Evolutionary conservation across 2,329 filamentous ascomycete genomes (phyloP).

Genomic region (Lasiodiplodia citricola): DNA sequence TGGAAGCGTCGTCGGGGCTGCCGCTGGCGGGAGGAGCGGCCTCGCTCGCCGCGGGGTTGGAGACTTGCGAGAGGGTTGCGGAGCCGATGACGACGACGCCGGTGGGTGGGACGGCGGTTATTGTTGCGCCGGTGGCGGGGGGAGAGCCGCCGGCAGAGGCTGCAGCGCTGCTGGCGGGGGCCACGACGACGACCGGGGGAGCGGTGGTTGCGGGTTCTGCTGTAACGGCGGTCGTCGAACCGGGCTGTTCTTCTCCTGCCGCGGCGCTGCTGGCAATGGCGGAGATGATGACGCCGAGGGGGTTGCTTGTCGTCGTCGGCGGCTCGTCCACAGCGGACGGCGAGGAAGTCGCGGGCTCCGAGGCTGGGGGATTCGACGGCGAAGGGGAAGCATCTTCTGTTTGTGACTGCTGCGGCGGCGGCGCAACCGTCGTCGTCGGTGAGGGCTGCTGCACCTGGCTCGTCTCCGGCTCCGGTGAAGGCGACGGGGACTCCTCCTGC

Average conservation of each 20-base stretch:
- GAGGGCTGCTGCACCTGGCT: neutral
- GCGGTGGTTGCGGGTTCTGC: neutral
- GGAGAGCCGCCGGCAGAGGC: neutral
- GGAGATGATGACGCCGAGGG: slow-evolving; percentile 1
- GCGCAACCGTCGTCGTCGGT: neutral
- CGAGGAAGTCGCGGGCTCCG: neutral
- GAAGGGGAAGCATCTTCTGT: neutral
- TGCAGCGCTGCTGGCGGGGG: neutral
- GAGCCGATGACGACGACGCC: neutral
- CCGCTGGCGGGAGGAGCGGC: too few relatives aligned
- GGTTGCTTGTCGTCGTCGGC: neutral
- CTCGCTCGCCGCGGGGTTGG: too few relatives aligned
- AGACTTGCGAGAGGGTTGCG: neutral
- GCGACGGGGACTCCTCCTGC: too few relatives aligned
- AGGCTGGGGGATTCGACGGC: neutral
- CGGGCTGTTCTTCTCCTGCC: neutral
- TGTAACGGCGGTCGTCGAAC: too few relatives aligned
- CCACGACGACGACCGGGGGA: neutral
- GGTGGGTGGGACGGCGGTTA: neutral
- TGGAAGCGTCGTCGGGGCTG: neutral
- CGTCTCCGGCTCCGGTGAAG: too few relatives aligned
- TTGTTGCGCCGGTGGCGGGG: neutral
- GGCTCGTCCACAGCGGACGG: neutral
- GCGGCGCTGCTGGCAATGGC: neutral
- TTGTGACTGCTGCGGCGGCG: neutral